Evolutionary conservation across 768 basidiomycete genomes (phyloP).

Genomic region (Psilocybe sp.): DNA sequence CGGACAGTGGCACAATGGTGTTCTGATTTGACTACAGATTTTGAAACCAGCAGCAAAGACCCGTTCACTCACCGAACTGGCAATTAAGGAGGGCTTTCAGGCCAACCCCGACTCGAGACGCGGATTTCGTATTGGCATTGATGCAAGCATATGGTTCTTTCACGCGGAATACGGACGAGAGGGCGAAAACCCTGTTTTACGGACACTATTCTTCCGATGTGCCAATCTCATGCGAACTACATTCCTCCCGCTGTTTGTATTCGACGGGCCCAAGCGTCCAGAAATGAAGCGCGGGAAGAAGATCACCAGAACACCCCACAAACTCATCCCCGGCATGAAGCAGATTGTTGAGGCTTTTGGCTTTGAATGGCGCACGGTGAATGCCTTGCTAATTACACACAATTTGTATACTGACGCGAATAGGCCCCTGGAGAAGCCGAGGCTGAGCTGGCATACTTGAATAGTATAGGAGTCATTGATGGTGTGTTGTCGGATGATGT

Average conservation of each 20-base stretch:
- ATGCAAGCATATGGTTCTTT: slow-evolving; percentile 85
- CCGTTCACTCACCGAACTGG: slow-evolving; percentile 75
- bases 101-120: slow-evolving; percentile 60
- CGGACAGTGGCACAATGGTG: not conserved
- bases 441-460: slow-evolving; percentile 88
- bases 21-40: slow-evolving; percentile 33
- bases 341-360: slow-evolving; percentile 77
- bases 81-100: slow-evolving; percentile 73
- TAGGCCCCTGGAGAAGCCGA: slow-evolving; percentile 94
- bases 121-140: slow-evolving; percentile 83
- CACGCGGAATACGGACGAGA: slow-evolving; percentile 73
- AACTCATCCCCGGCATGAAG: slow-evolving; percentile 75
- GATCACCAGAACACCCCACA: slow-evolving; percentile 58
- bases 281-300: slow-evolving; percentile 76
- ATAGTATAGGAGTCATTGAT: slow-evolving; percentile 79
- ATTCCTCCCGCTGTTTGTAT: slow-evolving; percentile 86
- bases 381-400: slow-evolving; percentile 13
- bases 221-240: slow-evolving; percentile 74
- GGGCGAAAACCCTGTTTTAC: slow-evolving; percentile 84
- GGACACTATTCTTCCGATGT: slow-evolving; percentile 84
- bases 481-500: slow-evolving; percentile 91
- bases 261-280: slow-evolving; percentile 86
- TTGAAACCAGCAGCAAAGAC: slow-evolving; percentile 67
- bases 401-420: slow-evolving; percentile 22
- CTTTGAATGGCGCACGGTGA: slow-evolving; percentile 70